phyloP scores from a whole-genome alignment of 495 filamentous ascomycete species.

The Sordaria brevicollis region DNA sequence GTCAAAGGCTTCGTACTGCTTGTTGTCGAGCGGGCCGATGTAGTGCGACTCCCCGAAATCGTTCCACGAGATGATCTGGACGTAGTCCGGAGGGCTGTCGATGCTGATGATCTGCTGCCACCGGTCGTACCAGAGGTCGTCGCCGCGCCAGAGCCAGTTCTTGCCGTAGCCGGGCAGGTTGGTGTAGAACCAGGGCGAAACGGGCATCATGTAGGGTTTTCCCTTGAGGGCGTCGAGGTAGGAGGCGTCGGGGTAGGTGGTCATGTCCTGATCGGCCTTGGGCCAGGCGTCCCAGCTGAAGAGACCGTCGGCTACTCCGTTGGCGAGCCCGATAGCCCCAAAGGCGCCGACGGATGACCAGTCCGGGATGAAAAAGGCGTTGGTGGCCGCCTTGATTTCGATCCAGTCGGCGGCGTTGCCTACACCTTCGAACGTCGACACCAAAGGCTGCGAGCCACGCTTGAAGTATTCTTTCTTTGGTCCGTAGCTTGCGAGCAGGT shows the following conservation, averaged over 20 bases:
- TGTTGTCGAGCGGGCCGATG: background rate
- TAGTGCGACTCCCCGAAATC: conserved; percentile 1
- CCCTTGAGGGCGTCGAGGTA: conserved; percentile 13
- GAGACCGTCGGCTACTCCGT: conserved; percentile 20
- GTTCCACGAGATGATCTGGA: conserved; percentile 4
- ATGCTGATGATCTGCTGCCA: background rate
- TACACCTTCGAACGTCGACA: conserved; percentile 23
- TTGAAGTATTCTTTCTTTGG: conserved; percentile 16
- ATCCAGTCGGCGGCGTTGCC: conserved; percentile 12
- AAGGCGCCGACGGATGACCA: conserved; percentile 13
- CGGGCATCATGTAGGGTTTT: conserved; percentile 35
- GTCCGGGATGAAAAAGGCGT: conserved; percentile 25
- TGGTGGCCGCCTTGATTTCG: conserved; percentile 16
- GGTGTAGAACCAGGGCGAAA: conserved; percentile 61
- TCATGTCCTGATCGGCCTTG: conserved; percentile 38
- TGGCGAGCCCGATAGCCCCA: background rate
- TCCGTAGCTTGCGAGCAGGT: conserved; percentile 17
- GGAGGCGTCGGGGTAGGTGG: conserved; percentile 18
- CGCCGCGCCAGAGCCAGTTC: conserved; percentile 60
- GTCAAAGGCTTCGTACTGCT: background rate
- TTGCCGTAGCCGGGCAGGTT: conserved; percentile 51
- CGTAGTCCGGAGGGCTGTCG: background rate
- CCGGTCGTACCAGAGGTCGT: conserved; percentile 47
- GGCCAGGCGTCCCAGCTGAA: conserved; percentile 31
- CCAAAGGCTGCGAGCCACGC: conserved; percentile 16